Base-by-base conservation (phyloP, 345 rosid genomes). In the Hibiscus mutabilis region DNA sequence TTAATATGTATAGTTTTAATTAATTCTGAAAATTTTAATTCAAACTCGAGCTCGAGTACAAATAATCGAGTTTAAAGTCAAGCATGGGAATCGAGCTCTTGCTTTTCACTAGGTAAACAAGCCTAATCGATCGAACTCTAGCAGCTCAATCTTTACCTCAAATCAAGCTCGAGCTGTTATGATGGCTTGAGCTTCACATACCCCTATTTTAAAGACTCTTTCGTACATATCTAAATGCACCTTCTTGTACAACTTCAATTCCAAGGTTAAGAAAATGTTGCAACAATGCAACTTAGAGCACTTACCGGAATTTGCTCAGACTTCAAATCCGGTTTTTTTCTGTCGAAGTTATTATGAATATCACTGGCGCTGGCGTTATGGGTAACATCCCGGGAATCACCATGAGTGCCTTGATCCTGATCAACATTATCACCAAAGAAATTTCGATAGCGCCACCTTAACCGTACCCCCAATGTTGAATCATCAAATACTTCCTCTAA, bases 401-500 rank as follows among this genome's bases (percentile, higher is more conserved):
- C 31, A 19, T 80, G 82, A 40, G 79, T 69, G 44, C 31, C 74
- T 74, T 37, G 82, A 75, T 72, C 71, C 60, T 69, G 53, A 52
- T 73, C 67, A 59, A 33, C 66, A 75, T 31, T 69, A 67, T 91
- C 91, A 7, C 82, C 74, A 51, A 70, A 90, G 86, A 78, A 82
- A 79, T 76, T 94, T 73, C 89, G 80, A 71, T 74, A 83, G 6
- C 93, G 93, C 96, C 91, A 89, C 71, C 90, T 86, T 77, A 90
- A 46, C 7, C 75, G 80, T 74, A 91, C 91, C 73, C 73, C 79
- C 21, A 87, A 85, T 8, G 78, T 74, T 73, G 91, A 76, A 82
- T 89, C 99, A 64, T 82, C 83, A 79, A 82, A 91, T 76, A 95
- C 89, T 71, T 80, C 78, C 89, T 95, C 96, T 1, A 85, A 75